Conservation (phyloP, 306 rosid species). For the Chamaecrista fasciculata region DNA sequence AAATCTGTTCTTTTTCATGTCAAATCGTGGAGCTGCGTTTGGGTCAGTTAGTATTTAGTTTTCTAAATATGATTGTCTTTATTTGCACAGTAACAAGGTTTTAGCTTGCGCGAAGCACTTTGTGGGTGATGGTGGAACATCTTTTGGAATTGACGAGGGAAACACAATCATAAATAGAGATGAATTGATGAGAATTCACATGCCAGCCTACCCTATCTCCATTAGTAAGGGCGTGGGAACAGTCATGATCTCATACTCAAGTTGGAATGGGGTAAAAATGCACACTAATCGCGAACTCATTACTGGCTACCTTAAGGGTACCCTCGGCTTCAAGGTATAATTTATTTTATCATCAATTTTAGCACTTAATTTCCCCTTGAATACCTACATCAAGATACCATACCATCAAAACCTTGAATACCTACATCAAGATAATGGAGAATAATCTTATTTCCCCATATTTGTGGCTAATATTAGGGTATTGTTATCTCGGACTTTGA, state of each 20-base stretch:
- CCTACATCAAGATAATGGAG: not conserved
- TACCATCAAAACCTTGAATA: too few relatives aligned
- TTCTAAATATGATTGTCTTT: not conserved
- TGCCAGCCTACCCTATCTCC: conserved; percentile 45
- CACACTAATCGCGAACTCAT: conserved; percentile 40
- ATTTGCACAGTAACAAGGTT: conserved; percentile 18
- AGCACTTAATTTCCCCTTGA: not conserved
- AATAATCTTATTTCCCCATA: not conserved
- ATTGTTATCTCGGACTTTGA: conserved; percentile 48
- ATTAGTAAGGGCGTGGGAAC: conserved; percentile 46
- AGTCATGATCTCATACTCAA: conserved; percentile 45
- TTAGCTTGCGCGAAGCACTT: conserved; percentile 22
- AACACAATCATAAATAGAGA: conserved; percentile 1
- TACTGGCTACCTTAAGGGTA: conserved; percentile 42
- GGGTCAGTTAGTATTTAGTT: not conserved
- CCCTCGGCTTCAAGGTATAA: conserved; percentile 38
- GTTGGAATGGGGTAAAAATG: conserved; percentile 48
- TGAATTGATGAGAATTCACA: conserved; percentile 24
- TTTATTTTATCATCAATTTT: not conserved
- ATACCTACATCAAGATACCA: too few relatives aligned
- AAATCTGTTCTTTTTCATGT: not conserved
- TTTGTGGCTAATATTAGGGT: conserved; percentile 30
- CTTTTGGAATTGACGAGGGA: conserved; percentile 8
- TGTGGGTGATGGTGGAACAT: conserved; percentile 25
- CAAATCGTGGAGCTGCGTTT: not conserved